phyloP scores from a whole-genome alignment of 2,329 filamentous ascomycete species.

The Volutella citrinella region DNA sequence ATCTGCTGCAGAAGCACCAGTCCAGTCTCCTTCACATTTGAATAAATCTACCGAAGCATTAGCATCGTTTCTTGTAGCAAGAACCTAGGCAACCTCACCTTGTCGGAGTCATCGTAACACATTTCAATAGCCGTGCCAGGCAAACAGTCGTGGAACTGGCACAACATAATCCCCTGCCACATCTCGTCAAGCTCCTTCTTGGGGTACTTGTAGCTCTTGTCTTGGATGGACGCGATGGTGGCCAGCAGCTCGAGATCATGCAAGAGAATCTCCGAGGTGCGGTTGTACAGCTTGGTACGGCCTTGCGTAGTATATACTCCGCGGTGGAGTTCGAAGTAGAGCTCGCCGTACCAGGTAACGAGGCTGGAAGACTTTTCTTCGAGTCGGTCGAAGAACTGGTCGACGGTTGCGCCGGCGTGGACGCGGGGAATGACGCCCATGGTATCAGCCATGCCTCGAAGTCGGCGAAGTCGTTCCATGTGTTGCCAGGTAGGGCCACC shows the following conservation, averaged over 20 bases:
- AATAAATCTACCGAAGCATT: conserved; percentile 61
- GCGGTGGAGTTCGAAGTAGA: conserved; percentile 96
- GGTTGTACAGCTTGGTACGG: conserved; percentile 95
- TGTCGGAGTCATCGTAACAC: conserved; percentile 94
- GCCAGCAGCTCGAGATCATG: conserved; percentile 86
- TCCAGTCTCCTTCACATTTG: conserved; percentile 74
- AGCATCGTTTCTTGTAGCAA: not conserved
- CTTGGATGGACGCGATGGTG: conserved; percentile 75
- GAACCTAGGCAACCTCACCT: conserved; percentile 43
- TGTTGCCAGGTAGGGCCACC: conserved; percentile 5
- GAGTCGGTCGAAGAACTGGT: conserved; percentile 87
- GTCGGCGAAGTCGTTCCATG: conserved; percentile 59
- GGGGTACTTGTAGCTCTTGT: conserved; percentile 78
- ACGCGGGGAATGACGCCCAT: conserved; percentile 76
- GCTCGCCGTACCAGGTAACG: conserved; percentile 95
- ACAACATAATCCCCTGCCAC: conserved; percentile 90
- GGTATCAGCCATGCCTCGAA: conserved; percentile 86
- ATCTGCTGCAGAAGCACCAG: conserved; percentile 69
- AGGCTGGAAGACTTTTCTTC: conserved; percentile 76
- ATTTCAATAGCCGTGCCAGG: conserved; percentile 95
- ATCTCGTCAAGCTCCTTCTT: conserved; percentile 92
- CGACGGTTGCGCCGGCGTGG: conserved; percentile 84
- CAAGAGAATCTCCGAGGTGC: conserved; percentile 78
- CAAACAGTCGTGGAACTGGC: conserved; percentile 96
- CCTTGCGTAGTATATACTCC: conserved; percentile 97